A percentile compares a stretch with the other conserved stretches of the same genome.
These are phyloP conservation scores for Leucocoprinus leucothites DNA, from an alignment of 768 basidiomycete genomes.

Conservation along the genomic window DNA sequence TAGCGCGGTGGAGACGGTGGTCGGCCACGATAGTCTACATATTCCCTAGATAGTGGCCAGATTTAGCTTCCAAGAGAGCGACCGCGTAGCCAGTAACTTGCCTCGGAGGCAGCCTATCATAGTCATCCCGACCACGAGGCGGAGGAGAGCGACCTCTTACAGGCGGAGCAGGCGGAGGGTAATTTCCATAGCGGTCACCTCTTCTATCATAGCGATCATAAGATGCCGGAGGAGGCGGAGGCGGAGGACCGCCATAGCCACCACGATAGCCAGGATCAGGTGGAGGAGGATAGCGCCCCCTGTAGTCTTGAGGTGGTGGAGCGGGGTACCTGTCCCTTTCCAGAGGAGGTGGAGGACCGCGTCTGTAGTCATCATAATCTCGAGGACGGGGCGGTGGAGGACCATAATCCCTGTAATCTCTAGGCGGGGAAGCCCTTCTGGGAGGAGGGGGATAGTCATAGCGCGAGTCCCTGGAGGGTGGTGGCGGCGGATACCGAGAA, in stretches of 20 bases:
- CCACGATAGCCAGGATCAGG: conserved; percentile 54
- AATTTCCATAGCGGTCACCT: conserved; percentile 44
- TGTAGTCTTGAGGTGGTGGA: conserved; percentile 43
- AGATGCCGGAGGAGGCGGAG: conserved; percentile 41
- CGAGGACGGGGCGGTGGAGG: conserved; percentile 44
- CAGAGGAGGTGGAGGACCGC: conserved; percentile 37
- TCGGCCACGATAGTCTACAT: conserved; percentile 53
- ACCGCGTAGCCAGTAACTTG: conserved; percentile 27
- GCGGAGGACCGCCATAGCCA: conserved; percentile 46
- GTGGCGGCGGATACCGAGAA: conserved; percentile 31
- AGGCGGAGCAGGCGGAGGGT: conserved; percentile 44
- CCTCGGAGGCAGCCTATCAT: conserved; percentile 57
- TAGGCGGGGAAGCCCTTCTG: conserved; percentile 58
- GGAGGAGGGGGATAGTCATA: conserved; percentile 56
- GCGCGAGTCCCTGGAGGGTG: conserved; percentile 52
- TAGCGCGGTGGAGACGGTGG: conserved; percentile 50
- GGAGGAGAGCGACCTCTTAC: conserved; percentile 55
- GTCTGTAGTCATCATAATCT: conserved; percentile 71
- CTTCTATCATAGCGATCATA: conserved; percentile 62
- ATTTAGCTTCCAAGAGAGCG: conserved; percentile 5
- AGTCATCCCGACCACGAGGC: conserved; percentile 56
- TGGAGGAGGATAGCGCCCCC: conserved; percentile 55
- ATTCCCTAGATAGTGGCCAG: conserved; percentile 42
- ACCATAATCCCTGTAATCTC: conserved; percentile 68
- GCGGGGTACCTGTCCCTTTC: conserved; percentile 55